Conservation (phyloP, 768 basidiomycete genomes). For the Termitomyces sp. region DNA sequence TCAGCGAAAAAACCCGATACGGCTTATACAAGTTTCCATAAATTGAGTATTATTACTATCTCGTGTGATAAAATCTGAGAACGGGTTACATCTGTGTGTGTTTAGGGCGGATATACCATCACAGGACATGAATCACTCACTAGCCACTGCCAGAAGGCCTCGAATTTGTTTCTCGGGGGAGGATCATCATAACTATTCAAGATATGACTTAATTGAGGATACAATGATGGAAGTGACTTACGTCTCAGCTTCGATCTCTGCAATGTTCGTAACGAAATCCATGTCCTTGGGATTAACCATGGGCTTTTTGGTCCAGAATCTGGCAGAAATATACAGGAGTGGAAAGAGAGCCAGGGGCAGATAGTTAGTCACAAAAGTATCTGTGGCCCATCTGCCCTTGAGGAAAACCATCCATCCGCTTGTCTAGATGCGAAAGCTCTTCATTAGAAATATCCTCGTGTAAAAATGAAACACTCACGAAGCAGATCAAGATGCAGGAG, state of each 20-base stretch:
- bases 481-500: constrained; percentile 48
- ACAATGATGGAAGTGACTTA: constrained; percentile 23
- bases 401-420: constrained; percentile 43
- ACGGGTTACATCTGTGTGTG: not conserved
- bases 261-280: constrained; percentile 78
- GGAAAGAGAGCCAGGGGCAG: constrained; percentile 73
- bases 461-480: constrained; percentile 42
- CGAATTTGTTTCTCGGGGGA: constrained; percentile 62
- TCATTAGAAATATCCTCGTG: not conserved
- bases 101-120: not conserved
- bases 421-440: constrained; percentile 26
- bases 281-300: constrained; percentile 59
- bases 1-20: not conserved
- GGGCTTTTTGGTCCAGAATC: constrained; percentile 48
- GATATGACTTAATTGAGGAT: constrained; percentile 1
- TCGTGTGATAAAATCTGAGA: not conserved
- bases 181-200: constrained; percentile 57
- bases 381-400: constrained; percentile 43
- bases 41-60: not conserved
- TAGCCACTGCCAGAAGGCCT: constrained; percentile 78
- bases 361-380: constrained; percentile 83
- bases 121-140: constrained; percentile 41
- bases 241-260: constrained; percentile 66
- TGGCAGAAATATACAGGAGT: constrained; percentile 61
- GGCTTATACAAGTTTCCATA: not conserved